Evolutionary conservation across 1,284 basidiomycete species (phyloP), one percentile per base, ranked within the genome.

Genomic region (Earliella scabrosa): DNA sequence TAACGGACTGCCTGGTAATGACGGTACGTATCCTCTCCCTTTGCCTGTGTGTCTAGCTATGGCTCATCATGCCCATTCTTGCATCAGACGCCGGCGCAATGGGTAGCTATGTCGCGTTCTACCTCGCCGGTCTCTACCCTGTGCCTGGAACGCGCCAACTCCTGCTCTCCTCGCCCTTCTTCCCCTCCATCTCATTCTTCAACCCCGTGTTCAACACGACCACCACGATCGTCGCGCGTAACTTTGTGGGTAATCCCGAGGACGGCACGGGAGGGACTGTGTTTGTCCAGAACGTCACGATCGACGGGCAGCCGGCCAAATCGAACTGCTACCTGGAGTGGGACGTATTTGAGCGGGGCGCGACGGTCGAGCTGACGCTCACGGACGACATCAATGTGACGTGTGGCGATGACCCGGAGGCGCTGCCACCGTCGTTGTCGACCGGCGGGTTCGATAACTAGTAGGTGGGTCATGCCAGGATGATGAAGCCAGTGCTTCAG

Each of bases 91-190:
- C 56, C 71, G 87, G 83, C 49, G 88, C 87, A 0, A 89, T 90
- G 88, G 87, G 77, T 3, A 86, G 85, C 60, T 87, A 85, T 58
- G 83, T 79, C 2, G 75, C 78, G 2, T 89, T 86, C 70, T 83
- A 82, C 65, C 74, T 87, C 8, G 74, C 78, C 0, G 85, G 85
- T 1, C 65, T 88, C 64, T 87, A 87, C 60, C 85, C 85, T 1
- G 68, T 86, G 3, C 85, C 86, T 0, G 82, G 82, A n/a, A 87
- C 85, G 2, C 73, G 73, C 23, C 85, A 87, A 60, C 74, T 81
- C 64, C 75, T 88, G 1, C 74, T 88, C 8, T 82, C 82, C 8
- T 86, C 85, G 3, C 84, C 86, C 0, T 85, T 76, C 71, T 87
- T 88, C 75, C 81, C 77, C 0, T 67, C 78, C 56, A 76, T 87